Conservation (phyloP, 208 protist genomes). For the Trichomonas tenax region DNA sequence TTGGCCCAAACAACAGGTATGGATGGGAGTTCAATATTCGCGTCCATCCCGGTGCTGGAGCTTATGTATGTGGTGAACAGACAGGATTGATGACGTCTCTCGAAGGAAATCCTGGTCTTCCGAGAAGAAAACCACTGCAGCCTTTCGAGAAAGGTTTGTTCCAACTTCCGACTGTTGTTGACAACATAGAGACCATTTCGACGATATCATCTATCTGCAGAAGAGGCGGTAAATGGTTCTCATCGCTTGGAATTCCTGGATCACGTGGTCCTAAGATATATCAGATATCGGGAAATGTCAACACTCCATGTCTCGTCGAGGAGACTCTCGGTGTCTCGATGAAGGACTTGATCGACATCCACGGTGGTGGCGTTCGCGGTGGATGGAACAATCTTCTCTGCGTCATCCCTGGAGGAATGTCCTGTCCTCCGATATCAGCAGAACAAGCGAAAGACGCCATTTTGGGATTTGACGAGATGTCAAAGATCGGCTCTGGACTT, state of each 20-base stretch:
- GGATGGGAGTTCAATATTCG: constrained; percentile 95
- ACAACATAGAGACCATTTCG: constrained; percentile 84
- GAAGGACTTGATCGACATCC: constrained; percentile 44
- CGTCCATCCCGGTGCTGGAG: constrained; percentile 79
- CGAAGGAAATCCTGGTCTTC: constrained; percentile 77
- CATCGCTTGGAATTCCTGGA: constrained; percentile 77
- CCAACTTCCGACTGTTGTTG: constrained; percentile 94
- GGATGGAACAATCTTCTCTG: constrained; percentile 93
- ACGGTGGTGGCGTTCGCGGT: constrained; percentile 78
- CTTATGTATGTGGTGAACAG: constrained; percentile 96
- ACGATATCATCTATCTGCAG: constrained; percentile 43
- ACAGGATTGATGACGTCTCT: constrained; percentile 86
- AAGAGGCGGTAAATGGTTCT: constrained; percentile 68
- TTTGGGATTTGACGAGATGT: constrained; percentile 93
- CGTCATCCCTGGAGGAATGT: constrained; percentile 87
- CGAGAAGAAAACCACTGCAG: constrained; percentile 92
- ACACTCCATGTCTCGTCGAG: constrained; percentile 78
- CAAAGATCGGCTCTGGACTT: constrained; percentile 68
- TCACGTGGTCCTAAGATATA: constrained; percentile 91
- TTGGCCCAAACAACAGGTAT: constrained; percentile 82
- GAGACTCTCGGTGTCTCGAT: constrained; percentile 95
- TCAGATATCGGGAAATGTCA: constrained; percentile 90
- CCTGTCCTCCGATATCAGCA: constrained; percentile 78
- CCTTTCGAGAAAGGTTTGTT: constrained; percentile 93
- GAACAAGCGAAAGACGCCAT: constrained; percentile 74